phyloP scores from a whole-genome alignment of 1,284 basidiomycete genomes.

The Apiotrichum gamsii region DNA sequence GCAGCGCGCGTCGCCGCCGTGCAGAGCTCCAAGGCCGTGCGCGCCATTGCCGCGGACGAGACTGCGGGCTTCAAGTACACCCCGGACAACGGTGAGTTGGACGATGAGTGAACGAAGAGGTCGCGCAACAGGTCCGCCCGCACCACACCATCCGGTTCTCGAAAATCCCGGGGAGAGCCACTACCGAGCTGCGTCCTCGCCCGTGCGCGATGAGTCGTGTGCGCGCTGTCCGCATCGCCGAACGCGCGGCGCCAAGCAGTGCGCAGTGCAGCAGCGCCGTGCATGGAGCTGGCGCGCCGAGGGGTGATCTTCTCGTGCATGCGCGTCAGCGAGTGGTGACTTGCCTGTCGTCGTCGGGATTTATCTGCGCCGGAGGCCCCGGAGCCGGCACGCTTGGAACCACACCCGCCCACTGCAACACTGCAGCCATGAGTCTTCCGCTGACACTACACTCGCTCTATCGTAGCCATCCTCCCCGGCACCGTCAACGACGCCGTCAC shows the following conservation, averaged over 20 bases:
- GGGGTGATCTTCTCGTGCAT: too few species aligned
- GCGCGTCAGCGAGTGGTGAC: too few species aligned
- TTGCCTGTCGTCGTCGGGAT: too few species aligned
- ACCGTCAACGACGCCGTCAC: conserved; percentile 91
- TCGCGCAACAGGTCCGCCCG: too few species aligned
- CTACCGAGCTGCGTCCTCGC: background rate
- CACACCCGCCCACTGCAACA: background rate
- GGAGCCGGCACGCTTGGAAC: background rate
- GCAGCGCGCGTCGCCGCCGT: conserved; percentile 36
- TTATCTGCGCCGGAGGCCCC: too few species aligned
- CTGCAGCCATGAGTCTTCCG: background rate
- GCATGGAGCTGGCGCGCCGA: too few species aligned
- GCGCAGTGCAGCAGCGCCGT: too few species aligned
- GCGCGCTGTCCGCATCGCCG: background rate
- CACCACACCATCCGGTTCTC: too few species aligned
- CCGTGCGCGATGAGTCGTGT: background rate
- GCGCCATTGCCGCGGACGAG: conserved; percentile 35
- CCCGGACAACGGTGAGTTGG: conserved; percentile 27
- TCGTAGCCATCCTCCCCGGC: conserved; percentile 79
- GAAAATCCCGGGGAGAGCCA: too few species aligned
- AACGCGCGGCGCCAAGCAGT: background rate
- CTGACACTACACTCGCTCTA: too few species aligned
- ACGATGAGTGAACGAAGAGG: too few species aligned
- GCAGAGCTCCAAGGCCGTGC: conserved; percentile 25
- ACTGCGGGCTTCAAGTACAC: conserved; percentile 48